Percentiles rank a stretch among this genome's conserved stretches.
These are phyloP conservation scores for Rhizophagus sp. DNA, from an alignment of 192 early-diverging fungal genomes.

Conservation along the genomic window DNA sequence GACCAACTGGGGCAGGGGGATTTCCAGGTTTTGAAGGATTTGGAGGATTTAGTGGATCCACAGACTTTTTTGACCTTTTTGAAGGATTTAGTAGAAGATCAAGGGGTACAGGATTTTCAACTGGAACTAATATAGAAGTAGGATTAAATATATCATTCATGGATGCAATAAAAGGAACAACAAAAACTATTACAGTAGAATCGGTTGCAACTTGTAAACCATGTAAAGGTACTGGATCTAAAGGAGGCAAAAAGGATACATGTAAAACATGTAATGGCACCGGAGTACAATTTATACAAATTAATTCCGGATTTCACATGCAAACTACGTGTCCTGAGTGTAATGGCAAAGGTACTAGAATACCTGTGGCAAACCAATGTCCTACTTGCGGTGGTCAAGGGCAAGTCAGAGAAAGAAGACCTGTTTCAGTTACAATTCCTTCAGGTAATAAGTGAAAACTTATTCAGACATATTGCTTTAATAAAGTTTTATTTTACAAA, in stretches of 20 bases:
- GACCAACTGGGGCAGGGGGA: slow-evolving; percentile 52
- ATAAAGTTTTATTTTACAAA: background rate
- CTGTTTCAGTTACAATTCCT: slow-evolving; percentile 78
- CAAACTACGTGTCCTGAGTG: slow-evolving; percentile 81
- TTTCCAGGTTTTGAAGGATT: slow-evolving; percentile 67
- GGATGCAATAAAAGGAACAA: slow-evolving; percentile 85
- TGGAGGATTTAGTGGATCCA: slow-evolving; percentile 49
- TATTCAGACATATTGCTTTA: background rate
- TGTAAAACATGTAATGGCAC: slow-evolving; percentile 82
- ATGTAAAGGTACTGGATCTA: slow-evolving; percentile 82
- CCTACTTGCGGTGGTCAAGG: slow-evolving; percentile 79
- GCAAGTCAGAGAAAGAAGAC: slow-evolving; percentile 70
- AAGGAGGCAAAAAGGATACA: slow-evolving; percentile 66
- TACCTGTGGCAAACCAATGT: slow-evolving; percentile 72
- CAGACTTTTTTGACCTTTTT: slow-evolving; percentile 34
- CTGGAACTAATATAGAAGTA: slow-evolving; percentile 67
- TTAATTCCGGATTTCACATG: slow-evolving; percentile 90
- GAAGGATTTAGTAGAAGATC: slow-evolving; percentile 44
- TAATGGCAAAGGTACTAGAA: slow-evolving; percentile 74
- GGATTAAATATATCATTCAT: slow-evolving; percentile 79
- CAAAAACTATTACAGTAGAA: slow-evolving; percentile 65
- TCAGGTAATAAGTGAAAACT: slow-evolving; percentile 46
- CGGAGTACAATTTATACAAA: slow-evolving; percentile 77
- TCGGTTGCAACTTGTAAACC: slow-evolving; percentile 71
- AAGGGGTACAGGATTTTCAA: slow-evolving; percentile 25